Base-by-base conservation (phyloP, 768 basidiomycete species). In the Pisolithus microcarpus region DNA sequence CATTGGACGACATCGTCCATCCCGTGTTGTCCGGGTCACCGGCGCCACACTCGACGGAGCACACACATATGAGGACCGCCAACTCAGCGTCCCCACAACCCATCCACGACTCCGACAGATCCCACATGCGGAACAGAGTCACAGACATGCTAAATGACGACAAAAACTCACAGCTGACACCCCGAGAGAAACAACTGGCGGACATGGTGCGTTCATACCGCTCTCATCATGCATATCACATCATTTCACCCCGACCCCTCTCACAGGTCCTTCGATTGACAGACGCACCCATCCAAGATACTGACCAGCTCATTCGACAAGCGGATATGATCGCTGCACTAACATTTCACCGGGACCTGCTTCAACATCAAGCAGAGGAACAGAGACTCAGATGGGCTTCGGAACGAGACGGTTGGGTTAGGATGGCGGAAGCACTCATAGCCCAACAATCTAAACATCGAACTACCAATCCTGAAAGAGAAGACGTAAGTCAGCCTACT, bases 371-470 rank as follows among this genome's bases (percentile, higher is more conserved):
- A 38, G 68, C 73, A 7, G 74, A 79, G 38, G 81, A 85, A 49
- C 80, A 86, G 50, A 73, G 75, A n/a, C 69, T 71, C 7, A 72
- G 77, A 36, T 85, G 81, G 82, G 68, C 77, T 30, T 73, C 77
- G 1, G 85, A 88, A 62, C 74, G 75, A 57, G 78, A 79, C 15
- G 70, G 75, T 2, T 89, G 85, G 82, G 75, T 73, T 5, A 70
- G 86, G 50, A 79, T 76, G 56, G 78, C 84, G 1, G 85, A 88
- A 55, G 84, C 82, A 7, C 70, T 89, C 34, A 70, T 85, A 50
- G 61, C 71, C 2, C 78, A 67, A 38, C 63, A 77, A 42, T 70
- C 75, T 42, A 72, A 70, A 51, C 76, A 66, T 39, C 64, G 69
- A n/a, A 60, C 62, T 6, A 62, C 58, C 15, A 34, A 34, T 11